These are phyloP conservation scores for Pleurotus salmoneostramineus DNA, from an alignment of 768 basidiomycete species.

Conservation along the genomic window DNA sequence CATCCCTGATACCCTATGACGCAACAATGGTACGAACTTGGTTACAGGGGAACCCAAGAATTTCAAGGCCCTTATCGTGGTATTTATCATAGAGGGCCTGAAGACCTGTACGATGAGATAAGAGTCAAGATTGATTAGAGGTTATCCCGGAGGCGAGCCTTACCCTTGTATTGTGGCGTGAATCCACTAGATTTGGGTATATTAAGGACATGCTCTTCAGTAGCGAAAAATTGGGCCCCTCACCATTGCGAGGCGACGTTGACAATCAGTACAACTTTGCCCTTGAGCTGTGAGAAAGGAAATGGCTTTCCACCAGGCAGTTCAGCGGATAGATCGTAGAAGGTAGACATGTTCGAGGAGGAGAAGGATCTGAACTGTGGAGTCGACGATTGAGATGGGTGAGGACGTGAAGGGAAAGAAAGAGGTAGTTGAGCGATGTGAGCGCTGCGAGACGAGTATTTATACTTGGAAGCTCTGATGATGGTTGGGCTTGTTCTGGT, in stretches of 20 bases:
- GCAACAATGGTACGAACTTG: constrained; percentile 41
- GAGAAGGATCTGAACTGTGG: constrained; percentile 1
- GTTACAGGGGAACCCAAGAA: constrained; percentile 92
- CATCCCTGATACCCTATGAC: no score
- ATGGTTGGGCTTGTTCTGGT: not conserved
- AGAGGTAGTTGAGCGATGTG: constrained; percentile 3
- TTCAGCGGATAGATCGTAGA: constrained; percentile 69
- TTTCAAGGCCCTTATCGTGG: constrained; percentile 67
- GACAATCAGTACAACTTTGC: constrained; percentile 75
- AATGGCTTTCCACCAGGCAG: constrained; percentile 50
- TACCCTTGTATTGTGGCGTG: constrained; percentile 76
- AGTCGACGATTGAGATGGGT: not conserved
- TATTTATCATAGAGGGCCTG: constrained; percentile 80
- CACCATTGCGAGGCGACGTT: constrained; percentile 78
- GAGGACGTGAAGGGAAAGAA: not conserved
- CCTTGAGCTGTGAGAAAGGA: constrained; percentile 67
- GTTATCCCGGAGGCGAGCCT: not conserved
- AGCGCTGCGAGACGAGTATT: not conserved
- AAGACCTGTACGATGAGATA: constrained; percentile 44
- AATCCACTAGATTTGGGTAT: constrained; percentile 54
- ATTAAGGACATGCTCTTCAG: not conserved
- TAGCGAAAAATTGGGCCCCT: constrained; percentile 11
- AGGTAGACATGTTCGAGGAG: constrained; percentile 34
- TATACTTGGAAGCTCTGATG: not conserved
- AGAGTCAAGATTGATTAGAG: not conserved